phyloP scores from a whole-genome alignment of 2,329 filamentous ascomycete species.

The Phyllosticta citribraziliensis region DNA sequence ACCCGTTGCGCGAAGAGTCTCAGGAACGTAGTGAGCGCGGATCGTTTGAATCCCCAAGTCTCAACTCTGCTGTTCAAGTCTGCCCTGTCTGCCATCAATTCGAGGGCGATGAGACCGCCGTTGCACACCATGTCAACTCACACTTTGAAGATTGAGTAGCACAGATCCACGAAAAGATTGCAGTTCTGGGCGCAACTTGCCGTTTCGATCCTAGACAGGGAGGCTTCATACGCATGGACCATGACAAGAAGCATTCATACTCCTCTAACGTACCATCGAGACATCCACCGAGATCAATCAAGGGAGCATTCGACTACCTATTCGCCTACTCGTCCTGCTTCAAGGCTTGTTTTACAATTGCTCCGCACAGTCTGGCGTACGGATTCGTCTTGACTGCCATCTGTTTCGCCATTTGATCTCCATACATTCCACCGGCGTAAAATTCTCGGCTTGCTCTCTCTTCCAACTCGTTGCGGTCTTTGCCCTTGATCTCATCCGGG shows the following conservation, averaged over 20 bases:
- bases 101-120: slow-evolving; percentile 58
- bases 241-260: too few species aligned
- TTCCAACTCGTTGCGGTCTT: slow-evolving; percentile 36
- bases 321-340: slow-evolving; percentile 34
- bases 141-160: slow-evolving; percentile 38
- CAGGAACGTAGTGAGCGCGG: slow-evolving; percentile 17
- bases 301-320: slow-evolving; percentile 6
- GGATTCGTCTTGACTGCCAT: slow-evolving; percentile 52
- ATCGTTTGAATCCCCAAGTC: slow-evolving; percentile 10
- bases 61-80: slow-evolving; percentile 21
- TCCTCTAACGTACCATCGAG: background rate
- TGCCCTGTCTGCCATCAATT: slow-evolving; percentile 61
- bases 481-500: slow-evolving; percentile 23
- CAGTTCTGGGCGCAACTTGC: background rate
- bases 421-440: slow-evolving; percentile 44
- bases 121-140: slow-evolving; percentile 55
- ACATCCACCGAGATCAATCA: background rate
- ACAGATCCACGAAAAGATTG: background rate
- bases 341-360: slow-evolving; percentile 51
- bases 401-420: slow-evolving; percentile 47
- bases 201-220: too few species aligned
- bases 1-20: background rate
- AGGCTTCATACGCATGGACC: too few species aligned
- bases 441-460: slow-evolving; percentile 48
- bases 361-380: slow-evolving; percentile 53